Conservation (phyloP, 106 monocot genomes). For the Amphibolis antarctica region DNA sequence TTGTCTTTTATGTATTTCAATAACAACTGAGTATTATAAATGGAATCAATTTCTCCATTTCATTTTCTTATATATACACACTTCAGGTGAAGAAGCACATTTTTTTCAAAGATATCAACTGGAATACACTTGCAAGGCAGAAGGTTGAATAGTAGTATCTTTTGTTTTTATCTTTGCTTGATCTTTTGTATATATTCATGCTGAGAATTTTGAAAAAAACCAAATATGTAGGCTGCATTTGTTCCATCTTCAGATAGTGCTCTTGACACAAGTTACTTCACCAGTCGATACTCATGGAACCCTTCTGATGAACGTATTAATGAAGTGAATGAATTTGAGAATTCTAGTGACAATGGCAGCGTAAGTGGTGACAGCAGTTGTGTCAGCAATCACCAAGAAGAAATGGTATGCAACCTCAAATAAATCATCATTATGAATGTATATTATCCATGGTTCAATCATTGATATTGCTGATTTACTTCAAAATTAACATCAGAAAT, state of each 20-base stretch:
- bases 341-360: constrained; percentile 84
- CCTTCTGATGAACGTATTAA: constrained; percentile 72
- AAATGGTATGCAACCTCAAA: constrained; percentile 33
- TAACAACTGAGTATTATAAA: background rate
- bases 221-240: constrained; percentile 75
- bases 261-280: constrained; percentile 94
- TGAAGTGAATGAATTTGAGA: constrained; percentile 78
- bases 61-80: too few relatives aligned
- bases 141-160: constrained; percentile 40
- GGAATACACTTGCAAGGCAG: constrained; percentile 95
- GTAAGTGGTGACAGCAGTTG: constrained; percentile 83
- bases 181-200: background rate
- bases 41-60: background rate
- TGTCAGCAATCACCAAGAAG: constrained; percentile 74
- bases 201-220: background rate
- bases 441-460: background rate
- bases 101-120: constrained; percentile 94
- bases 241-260: constrained; percentile 87
- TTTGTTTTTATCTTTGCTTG: background rate
- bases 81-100: constrained; percentile 79
- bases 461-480: background rate
- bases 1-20: background rate
- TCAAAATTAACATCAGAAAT: background rate
- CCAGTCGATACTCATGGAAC: constrained; percentile 92
- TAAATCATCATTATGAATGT: background rate